Base-by-base conservation (phyloP, 192 early-diverging fungal genomes). In the Podila horticola region DNA sequence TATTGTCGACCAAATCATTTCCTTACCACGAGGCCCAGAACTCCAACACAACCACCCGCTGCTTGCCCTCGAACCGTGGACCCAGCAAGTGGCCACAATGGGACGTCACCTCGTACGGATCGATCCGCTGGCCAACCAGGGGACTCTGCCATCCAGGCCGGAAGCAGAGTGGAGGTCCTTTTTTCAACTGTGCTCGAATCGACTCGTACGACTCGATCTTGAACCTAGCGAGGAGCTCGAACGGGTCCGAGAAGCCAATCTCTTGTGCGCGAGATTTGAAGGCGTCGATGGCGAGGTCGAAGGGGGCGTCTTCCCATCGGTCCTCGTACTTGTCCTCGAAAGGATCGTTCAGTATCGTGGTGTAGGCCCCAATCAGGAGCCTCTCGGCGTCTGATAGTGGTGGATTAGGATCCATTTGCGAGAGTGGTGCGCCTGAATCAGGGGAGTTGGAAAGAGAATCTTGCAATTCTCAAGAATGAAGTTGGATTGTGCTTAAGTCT, bases 281-380 rank as follows among this genome's bases (percentile, higher is more conserved):
- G 24, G 59, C 77, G 4, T 81, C 66, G 12, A 81, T 22, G 9
- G 77, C 71, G 5, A 38, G 55, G 30, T 81, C 77, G 26, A 73
- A 81, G 13, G 71, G 71, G 28, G 62, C 67, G n/a, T 81, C 77
- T 30, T 81, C 66, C 77, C 77, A 81, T 15, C 29, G 50, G 28
- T 81, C 77, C 48, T 81, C 77, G 58, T 81, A 81, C 67, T 81
- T 81, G 62, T 81, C 77, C 59, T 72, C 77, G 58, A 81, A 81
- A 2, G 77, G 77, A 30, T 73, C 71, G 66, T 61, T 72, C 55
- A 81, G 55, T 34, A 81, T 73, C 10, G n/a, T 29, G 26, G 51
- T 67, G 48, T 81, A 81, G 19, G 71, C 77, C 33, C 73, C 71
- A 62, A 81, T 58, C n/a, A 81, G 50, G 5, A 20, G 58, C 5